Conservation (phyloP, 352 stramenopile genomes). For the Phytophthora foliorum region DNA sequence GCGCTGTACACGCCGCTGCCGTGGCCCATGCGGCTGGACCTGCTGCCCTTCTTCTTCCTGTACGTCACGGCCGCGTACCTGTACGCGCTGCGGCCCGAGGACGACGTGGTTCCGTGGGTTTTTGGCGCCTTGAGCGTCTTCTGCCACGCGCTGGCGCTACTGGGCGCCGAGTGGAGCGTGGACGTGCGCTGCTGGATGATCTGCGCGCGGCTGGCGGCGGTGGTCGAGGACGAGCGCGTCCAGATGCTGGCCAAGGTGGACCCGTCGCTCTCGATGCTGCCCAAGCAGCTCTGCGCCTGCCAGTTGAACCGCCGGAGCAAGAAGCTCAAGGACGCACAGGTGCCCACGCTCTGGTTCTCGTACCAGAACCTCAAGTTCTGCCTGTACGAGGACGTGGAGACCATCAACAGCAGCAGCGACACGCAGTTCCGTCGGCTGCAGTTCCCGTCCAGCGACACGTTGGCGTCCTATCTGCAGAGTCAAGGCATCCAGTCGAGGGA, state of each 20-base stretch:
- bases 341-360: constrained; percentile 74
- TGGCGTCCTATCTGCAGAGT: constrained; percentile 72
- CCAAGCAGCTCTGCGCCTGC: constrained; percentile 67
- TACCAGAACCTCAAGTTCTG: constrained; percentile 88
- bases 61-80: constrained; percentile 73
- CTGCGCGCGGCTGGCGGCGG: constrained; percentile 40
- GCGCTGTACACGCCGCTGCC: constrained; percentile 76
- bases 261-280: constrained; percentile 56
- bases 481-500: constrained; percentile 50
- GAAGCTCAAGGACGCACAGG: constrained; percentile 20
- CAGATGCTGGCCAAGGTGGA: constrained; percentile 62
- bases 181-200: constrained; percentile 72
- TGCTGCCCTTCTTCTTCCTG: constrained; percentile 76
- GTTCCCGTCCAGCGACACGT: constrained; percentile 59
- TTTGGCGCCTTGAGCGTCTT: constrained; percentile 58
- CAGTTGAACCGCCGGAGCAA: constrained; percentile 31
- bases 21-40: constrained; percentile 63
- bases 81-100: constrained; percentile 53
- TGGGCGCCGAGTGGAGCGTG: constrained; percentile 69
- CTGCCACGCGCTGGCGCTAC: constrained; percentile 57
- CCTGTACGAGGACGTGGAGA: constrained; percentile 63
- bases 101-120: constrained; percentile 56
- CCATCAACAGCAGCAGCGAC: constrained; percentile 48
- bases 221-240: constrained; percentile 79
- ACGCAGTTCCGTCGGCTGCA: constrained; percentile 83